These are phyloP conservation scores for Trichodelitschia bisporula DNA, from an alignment of 495 filamentous ascomycete species.

Conservation along the genomic window DNA sequence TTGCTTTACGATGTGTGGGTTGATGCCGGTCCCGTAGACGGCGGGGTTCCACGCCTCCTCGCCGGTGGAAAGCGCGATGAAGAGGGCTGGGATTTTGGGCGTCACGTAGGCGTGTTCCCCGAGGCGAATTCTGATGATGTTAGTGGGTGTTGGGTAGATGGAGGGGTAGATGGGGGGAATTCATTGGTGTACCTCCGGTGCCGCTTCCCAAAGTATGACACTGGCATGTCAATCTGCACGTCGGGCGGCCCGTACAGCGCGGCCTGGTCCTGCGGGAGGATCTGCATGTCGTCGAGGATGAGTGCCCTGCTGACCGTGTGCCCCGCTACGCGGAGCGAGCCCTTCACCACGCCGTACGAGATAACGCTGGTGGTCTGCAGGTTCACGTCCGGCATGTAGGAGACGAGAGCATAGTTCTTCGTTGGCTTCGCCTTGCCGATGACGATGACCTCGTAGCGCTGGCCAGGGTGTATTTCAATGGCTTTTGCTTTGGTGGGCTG, in stretches of 20 bases:
- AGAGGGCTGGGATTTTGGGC: background rate
- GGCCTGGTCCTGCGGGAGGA: background rate
- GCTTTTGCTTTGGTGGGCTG: slow-evolving; percentile 2
- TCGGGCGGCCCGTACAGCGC: background rate
- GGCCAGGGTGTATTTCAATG: too few species aligned
- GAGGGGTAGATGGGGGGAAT: too few species aligned
- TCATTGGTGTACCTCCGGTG: too few species aligned
- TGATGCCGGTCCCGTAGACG: background rate
- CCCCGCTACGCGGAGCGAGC: too few species aligned
- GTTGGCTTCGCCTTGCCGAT: background rate
- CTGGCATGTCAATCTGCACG: background rate
- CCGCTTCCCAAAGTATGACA: background rate
- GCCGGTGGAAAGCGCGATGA: background rate
- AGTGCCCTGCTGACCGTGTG: too few species aligned
- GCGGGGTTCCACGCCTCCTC: too few species aligned
- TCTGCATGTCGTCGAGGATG: slow-evolving; percentile 2
- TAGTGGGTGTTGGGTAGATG: background rate
- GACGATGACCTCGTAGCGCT: background rate
- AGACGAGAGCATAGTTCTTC: background rate
- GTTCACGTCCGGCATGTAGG: background rate
- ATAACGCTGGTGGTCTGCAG: slow-evolving; percentile 3
- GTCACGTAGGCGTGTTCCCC: background rate
- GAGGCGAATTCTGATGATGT: background rate
- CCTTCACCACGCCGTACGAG: too few species aligned
- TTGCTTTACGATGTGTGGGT: background rate